phyloP scores from a whole-genome alignment of 768 basidiomycete species.

The Tylopilus plumbeoviolaceoides region DNA sequence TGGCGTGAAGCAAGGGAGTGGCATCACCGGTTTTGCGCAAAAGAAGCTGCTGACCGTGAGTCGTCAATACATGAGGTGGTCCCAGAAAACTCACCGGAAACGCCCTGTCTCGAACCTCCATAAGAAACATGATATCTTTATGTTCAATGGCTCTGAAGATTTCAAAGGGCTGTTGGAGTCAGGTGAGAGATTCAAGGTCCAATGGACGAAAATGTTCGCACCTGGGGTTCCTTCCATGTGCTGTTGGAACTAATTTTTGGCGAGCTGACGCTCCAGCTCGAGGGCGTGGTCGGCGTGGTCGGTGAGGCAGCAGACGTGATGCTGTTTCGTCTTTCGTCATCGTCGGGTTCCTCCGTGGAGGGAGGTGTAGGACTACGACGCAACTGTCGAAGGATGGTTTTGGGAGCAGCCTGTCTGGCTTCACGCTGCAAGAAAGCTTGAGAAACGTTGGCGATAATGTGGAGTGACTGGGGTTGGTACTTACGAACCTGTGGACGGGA shows the following conservation, averaged over 20 bases:
- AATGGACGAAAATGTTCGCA: constrained; percentile 15
- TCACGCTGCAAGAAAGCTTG: constrained; percentile 71
- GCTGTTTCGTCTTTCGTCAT: constrained; percentile 13
- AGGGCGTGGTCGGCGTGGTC: constrained; percentile 18
- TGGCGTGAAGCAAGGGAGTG: constrained; percentile 88
- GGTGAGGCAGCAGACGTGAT: constrained; percentile 18
- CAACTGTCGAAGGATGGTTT: constrained; percentile 53
- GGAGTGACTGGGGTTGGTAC: constrained; percentile 10
- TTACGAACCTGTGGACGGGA: constrained; percentile 58
- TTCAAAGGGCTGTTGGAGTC: constrained; percentile 47
- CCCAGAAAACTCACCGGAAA: constrained; percentile 57
- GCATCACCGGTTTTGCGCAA: constrained; percentile 82
- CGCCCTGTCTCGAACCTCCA: constrained; percentile 77
- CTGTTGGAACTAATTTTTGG: constrained; percentile 12
- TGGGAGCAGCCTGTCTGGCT: constrained; percentile 55
- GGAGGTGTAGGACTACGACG: constrained; percentile 42
- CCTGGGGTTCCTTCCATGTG: constrained; percentile 55
- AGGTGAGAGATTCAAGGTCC: background rate
- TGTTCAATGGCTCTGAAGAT: constrained; percentile 81
- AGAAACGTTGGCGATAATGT: constrained; percentile 23
- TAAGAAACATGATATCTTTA: constrained; percentile 76
- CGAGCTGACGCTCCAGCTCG: constrained; percentile 13
- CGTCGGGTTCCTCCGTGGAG: constrained; percentile 19
- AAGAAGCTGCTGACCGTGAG: constrained; percentile 48
- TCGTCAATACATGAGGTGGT: background rate